Base-by-base conservation (phyloP, 1,284 basidiomycete species). In the Ganoderma resinaceum region DNA sequence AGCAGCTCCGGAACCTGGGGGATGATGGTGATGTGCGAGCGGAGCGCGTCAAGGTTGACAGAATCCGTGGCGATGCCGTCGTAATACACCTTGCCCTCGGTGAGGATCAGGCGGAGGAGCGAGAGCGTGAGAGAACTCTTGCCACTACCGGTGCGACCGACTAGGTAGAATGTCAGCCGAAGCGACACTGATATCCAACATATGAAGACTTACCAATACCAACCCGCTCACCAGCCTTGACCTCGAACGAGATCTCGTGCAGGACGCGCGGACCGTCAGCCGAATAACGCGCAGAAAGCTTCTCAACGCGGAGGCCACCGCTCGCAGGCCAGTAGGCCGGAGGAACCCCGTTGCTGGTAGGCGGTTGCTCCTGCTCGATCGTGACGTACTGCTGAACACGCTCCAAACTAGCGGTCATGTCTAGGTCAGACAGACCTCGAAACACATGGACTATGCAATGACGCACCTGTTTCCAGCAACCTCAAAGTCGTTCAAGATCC, bases 261-360 rank as follows among this genome's bases (percentile, higher is more conserved):
- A 89, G 78, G 0, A 88, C 86, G 71, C 63, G 82, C 72, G 69
- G 86, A 43, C 81, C 81, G 66, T 80, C 78, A 67, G 66, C 68
- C 1, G 87, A 86, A 72, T 90, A 91, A 23, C 84, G 82, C 26
- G 89, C 88, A n/a, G 82, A 85, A 40, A 90, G 78, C 49, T 84
- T 84, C 71, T 93, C 88, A 0, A 93, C 89, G 6, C 80, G 79
- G 38, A 95, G 79, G 33, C 87, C 82, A 7, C 93, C 93, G 38
- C 88, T 91, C 0, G 89, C 84, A 0, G 93, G 93, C 93, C 93
- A 95, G 69, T 91, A 87, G 0, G 92, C 93, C 4, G 93, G 91
- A 26, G 93, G 92, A 55, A 84, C 80, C 8, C 88, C 88, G 8
- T 79, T 76, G 29, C 79, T 74, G 0, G 83, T 84, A 0, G 86